Conservation (phyloP, 768 basidiomycete species). For the Tulasnella sp. region DNA sequence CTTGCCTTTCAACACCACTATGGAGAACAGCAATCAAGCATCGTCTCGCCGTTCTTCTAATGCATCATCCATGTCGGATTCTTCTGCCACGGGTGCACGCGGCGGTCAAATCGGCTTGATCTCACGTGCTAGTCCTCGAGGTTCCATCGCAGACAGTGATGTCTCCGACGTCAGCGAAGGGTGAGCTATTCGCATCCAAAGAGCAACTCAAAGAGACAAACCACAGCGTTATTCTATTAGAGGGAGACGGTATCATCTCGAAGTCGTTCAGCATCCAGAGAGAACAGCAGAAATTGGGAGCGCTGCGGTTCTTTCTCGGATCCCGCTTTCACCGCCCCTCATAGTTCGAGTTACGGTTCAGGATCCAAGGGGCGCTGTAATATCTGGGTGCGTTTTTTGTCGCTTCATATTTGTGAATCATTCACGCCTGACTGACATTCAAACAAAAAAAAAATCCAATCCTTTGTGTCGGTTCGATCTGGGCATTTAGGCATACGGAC, state of each 20-base stretch:
- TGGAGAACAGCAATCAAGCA: slow-evolving; percentile 7
- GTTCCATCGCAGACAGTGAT: slow-evolving; percentile 8
- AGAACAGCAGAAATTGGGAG: slow-evolving; percentile 71
- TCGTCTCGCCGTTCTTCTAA: not conserved
- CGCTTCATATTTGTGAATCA: too few relatives aligned
- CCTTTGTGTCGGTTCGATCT: slow-evolving; percentile 18
- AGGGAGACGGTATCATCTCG: slow-evolving; percentile 60
- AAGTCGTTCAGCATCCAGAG: slow-evolving; percentile 75
- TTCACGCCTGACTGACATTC: slow-evolving; percentile 17
- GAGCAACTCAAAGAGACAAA: not conserved
- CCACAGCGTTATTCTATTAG: too few relatives aligned
- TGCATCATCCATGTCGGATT: not conserved
- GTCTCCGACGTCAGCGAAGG: not conserved
- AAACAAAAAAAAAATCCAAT: slow-evolving; percentile 11
- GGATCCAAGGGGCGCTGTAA: slow-evolving; percentile 54
- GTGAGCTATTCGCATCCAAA: not conserved
- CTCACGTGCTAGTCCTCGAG: slow-evolving; percentile 7
- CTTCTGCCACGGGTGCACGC: slow-evolving; percentile 6
- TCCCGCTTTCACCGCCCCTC: slow-evolving; percentile 74
- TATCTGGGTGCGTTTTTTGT: slow-evolving; percentile 55
- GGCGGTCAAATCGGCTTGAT: not conserved
- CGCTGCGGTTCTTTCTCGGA: slow-evolving; percentile 50
- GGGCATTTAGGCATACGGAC: slow-evolving; percentile 53
- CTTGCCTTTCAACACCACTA: too few relatives aligned
- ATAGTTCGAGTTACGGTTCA: slow-evolving; percentile 67